Evolutionary conservation across 2,329 filamentous ascomycete species (phyloP).

Genomic region (Annulohypoxylon truncatum): DNA sequence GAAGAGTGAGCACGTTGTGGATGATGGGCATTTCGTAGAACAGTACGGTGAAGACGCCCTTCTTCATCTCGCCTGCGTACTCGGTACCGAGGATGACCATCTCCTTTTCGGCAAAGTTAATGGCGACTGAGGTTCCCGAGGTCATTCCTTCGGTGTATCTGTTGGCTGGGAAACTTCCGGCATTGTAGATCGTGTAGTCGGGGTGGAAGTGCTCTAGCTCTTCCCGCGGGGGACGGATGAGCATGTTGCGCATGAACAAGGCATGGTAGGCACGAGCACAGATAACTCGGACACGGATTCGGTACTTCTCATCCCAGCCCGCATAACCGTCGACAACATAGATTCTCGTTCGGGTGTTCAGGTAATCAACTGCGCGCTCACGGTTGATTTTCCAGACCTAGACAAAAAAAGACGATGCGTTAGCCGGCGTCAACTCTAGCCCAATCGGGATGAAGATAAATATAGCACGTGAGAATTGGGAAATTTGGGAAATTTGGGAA

Average conservation of each 20-base stretch:
- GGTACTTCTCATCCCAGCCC: slow-evolving; percentile 98
- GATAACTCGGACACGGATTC: slow-evolving; percentile 96
- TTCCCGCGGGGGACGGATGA: slow-evolving; percentile 90
- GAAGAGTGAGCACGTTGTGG: slow-evolving; percentile 97
- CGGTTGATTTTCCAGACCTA: slow-evolving; percentile 99
- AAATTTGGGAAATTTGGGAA: slow-evolving; percentile 14
- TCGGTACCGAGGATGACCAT: slow-evolving; percentile 99
- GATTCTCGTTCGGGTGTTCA: slow-evolving; percentile 98
- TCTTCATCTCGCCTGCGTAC: slow-evolving; percentile 98
- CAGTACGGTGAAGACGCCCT: slow-evolving; percentile 97
- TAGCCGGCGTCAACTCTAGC: neutral
- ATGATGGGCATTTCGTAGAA: slow-evolving; percentile 99
- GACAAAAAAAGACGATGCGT: slow-evolving; percentile 15
- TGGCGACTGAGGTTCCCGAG: slow-evolving; percentile 94
- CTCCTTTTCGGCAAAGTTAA: slow-evolving; percentile 99
- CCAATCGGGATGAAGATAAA: slow-evolving; percentile 11
- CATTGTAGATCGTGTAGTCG: slow-evolving; percentile 99
- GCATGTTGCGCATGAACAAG: slow-evolving; percentile 99
- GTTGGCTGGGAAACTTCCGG: slow-evolving; percentile 97
- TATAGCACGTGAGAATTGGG: slow-evolving; percentile 26
- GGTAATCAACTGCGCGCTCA: slow-evolving; percentile 97
- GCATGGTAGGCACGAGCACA: slow-evolving; percentile 99
- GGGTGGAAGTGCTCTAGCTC: slow-evolving; percentile 98
- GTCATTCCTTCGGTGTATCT: slow-evolving; percentile 99
- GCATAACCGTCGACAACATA: slow-evolving; percentile 98